These are phyloP conservation scores for Colletotrichum brevisporum DNA, from an alignment of 2,329 filamentous ascomycete species.

Conservation along the genomic window DNA sequence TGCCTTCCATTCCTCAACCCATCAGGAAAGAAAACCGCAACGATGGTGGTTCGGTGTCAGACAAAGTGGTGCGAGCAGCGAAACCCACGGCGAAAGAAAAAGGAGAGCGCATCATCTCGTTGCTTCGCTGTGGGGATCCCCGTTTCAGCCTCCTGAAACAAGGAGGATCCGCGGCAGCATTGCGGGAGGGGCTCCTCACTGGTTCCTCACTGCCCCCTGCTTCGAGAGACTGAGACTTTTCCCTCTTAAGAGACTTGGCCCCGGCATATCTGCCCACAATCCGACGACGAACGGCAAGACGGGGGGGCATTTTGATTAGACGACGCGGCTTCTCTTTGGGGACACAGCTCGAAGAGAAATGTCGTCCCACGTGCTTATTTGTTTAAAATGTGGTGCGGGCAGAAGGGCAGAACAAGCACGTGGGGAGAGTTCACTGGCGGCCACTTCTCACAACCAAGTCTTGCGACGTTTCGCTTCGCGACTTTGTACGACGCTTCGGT, in stretches of 20 bases:
- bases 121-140: constrained; percentile 5
- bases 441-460: no score
- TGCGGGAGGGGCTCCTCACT: no score
- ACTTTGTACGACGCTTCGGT: not conserved
- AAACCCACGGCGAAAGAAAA: not conserved
- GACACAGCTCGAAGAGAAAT: not conserved
- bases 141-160: constrained; percentile 41
- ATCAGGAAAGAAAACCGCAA: no score
- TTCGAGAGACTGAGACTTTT: not conserved
- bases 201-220: not conserved
- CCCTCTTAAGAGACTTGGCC: not conserved
- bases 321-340: not conserved
- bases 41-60: not conserved
- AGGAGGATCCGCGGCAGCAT: constrained; percentile 22
- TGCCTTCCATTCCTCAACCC: no score
- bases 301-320: constrained; percentile 1
- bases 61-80: not conserved
- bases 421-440: not conserved
- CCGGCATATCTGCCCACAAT: constrained; percentile 15
- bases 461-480: not conserved
- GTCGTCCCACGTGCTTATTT: constrained; percentile 5
- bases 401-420: not conserved
- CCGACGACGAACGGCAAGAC: not conserved
- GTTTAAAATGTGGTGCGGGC: constrained; percentile 8
- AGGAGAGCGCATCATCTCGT: not conserved